These are phyloP conservation scores for Solanum infundibuliforme DNA, from an alignment of 257 asterid genomes.

Conservation along the genomic window DNA sequence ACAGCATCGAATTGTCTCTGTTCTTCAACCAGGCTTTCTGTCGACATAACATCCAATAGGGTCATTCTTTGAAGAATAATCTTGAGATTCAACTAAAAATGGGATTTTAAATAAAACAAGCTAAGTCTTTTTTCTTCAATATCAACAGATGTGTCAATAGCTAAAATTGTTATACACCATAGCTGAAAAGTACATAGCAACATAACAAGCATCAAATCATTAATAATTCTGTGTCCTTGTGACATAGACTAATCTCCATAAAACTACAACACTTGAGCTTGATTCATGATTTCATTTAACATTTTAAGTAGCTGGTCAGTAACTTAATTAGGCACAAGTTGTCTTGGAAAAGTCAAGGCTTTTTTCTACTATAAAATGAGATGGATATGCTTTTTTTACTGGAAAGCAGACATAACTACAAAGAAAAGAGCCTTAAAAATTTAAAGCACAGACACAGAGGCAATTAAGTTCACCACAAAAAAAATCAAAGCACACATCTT, in stretches of 20 bases:
- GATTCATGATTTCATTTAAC: background rate
- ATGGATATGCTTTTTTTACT: background rate
- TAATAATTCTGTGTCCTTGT: background rate
- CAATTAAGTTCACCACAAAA: background rate
- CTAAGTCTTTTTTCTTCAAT: background rate
- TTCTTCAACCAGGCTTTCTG: constrained; percentile 92
- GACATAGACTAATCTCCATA: background rate
- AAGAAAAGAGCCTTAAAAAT: background rate
- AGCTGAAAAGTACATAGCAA: background rate
- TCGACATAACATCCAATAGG: constrained; percentile 15
- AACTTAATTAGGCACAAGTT: background rate
- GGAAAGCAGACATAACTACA: background rate
- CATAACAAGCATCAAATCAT: background rate
- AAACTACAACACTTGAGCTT: background rate
- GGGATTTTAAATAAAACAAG: background rate
- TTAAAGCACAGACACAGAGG: background rate
- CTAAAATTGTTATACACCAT: background rate
- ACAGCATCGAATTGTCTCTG: constrained; percentile 77
- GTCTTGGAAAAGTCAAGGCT: background rate
- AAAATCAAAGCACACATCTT: background rate
- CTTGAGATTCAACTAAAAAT: constrained; percentile 10
- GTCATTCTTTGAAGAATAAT: constrained; percentile 16
- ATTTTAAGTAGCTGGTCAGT: background rate
- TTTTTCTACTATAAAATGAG: background rate
- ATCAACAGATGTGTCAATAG: background rate